Conservation (phyloP, 768 basidiomycete species). For the Lactarius quietus region DNA sequence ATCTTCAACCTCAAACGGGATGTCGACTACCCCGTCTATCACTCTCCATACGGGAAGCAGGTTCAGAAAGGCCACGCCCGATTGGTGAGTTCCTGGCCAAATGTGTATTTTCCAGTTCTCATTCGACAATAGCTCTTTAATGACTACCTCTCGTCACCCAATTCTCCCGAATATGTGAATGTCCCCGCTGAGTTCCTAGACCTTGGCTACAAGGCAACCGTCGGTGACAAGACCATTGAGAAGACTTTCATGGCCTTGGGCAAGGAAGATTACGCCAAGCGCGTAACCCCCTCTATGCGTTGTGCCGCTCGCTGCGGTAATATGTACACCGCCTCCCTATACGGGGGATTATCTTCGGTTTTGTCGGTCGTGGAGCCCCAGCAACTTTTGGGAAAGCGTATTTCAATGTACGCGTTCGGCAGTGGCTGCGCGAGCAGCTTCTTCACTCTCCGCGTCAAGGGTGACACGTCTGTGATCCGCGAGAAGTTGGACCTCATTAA, state of each 20-base stretch:
- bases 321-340: conserved; percentile 97
- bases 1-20: conserved; percentile 60
- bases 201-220: conserved; percentile 64
- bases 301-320: conserved; percentile 92
- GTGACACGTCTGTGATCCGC: conserved; percentile 78
- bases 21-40: conserved; percentile 93
- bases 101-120: conserved; percentile 10
- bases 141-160: conserved; percentile 84
- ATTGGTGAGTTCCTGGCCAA: conserved; percentile 42
- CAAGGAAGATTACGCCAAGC: conserved; percentile 67
- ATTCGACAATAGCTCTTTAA: conserved; percentile 51
- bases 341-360: conserved; percentile 89
- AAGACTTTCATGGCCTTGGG: conserved; percentile 87
- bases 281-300: conserved; percentile 79
- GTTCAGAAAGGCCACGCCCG: conserved; percentile 97
- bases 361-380: conserved; percentile 68
- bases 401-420: conserved; percentile 96
- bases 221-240: conserved; percentile 93
- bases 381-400: conserved; percentile 73
- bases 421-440: conserved; percentile 93
- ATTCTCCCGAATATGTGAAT: conserved; percentile 61
- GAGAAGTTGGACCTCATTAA: conserved; percentile 77
- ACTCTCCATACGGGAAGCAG: conserved; percentile 98
- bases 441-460: conserved; percentile 85
- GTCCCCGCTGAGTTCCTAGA: conserved; percentile 68